Evolutionary conservation across 306 rosid genomes (phyloP).

Genomic region (Begonia loranthoides): DNA sequence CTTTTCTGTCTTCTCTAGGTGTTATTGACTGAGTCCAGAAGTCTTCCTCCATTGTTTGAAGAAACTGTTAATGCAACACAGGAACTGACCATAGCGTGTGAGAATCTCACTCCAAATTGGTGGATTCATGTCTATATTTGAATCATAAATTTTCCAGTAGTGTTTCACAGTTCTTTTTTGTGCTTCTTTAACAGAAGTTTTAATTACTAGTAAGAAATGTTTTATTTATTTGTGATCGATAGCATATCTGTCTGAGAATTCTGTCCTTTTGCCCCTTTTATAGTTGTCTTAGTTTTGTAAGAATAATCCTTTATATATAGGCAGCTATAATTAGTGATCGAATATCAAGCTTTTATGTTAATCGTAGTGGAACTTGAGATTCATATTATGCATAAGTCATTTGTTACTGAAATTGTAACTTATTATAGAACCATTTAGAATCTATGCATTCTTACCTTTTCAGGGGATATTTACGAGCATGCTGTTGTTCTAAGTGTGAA

Average conservation of each 20-base stretch:
- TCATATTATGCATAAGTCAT: too few species aligned
- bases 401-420: too few species aligned
- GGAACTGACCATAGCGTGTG: constrained; percentile 83
- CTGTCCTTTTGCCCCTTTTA: background rate
- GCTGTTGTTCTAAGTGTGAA: constrained; percentile 89
- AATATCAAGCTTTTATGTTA: too few species aligned
- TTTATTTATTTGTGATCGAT: too few species aligned
- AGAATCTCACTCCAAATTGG: constrained; percentile 15
- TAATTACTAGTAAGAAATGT: too few species aligned
- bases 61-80: constrained; percentile 55
- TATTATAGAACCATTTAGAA: background rate
- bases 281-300: background rate
- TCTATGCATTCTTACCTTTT: constrained; percentile 15
- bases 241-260: too few species aligned
- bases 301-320: too few species aligned
- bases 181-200: too few species aligned
- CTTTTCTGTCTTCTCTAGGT: constrained; percentile 27
- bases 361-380: too few species aligned
- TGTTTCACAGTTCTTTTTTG: background rate
- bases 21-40: constrained; percentile 53
- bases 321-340: too few species aligned
- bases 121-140: background rate
- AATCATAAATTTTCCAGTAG: background rate
- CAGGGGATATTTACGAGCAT: constrained; percentile 96
- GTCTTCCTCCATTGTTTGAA: constrained; percentile 90